Evolutionary conservation across 2,329 filamentous ascomycete genomes (phyloP).

Genomic region (Juglanconis oblonga): DNA sequence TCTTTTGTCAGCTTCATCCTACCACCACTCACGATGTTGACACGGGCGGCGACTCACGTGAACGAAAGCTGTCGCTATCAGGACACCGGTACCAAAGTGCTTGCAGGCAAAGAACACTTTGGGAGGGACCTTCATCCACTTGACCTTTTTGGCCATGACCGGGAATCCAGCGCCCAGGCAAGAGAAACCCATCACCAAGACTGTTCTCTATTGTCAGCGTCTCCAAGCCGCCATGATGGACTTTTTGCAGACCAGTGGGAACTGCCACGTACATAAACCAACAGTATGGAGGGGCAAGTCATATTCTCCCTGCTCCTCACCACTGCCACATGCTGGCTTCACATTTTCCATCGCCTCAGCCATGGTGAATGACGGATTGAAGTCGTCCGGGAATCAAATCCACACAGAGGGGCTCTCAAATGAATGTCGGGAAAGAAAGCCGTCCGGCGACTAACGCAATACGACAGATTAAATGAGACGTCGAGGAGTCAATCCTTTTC

Average conservation of each 20-base stretch:
- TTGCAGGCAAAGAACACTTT: constrained; percentile 61
- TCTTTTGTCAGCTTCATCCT: neutral
- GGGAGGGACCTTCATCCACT: constrained; percentile 55
- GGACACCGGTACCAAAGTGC: constrained; percentile 68
- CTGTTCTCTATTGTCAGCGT: constrained; percentile 23
- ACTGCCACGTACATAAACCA: constrained; percentile 34
- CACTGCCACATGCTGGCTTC: constrained; percentile 39
- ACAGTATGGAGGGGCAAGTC: constrained; percentile 39
- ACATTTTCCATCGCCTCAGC: constrained; percentile 24
- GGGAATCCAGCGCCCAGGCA: constrained; percentile 48
- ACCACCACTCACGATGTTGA: neutral
- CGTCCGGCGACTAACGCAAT: constrained; percentile 14
- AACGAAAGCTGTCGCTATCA: constrained; percentile 71
- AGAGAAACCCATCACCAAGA: constrained; percentile 38
- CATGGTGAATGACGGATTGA: constrained; percentile 3
- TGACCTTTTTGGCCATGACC: constrained; percentile 53
- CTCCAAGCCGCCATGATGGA: neutral
- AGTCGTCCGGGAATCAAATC: neutral
- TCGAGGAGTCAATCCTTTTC: constrained; percentile 6
- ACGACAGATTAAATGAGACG: constrained; percentile 20
- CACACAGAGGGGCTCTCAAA: neutral
- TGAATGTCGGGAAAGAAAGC: neutral
- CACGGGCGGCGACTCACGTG: constrained; percentile 45
- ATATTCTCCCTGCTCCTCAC: constrained; percentile 35
- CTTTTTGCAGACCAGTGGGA: neutral